Base-by-base conservation (phyloP, 805 yeast genomes). In the Candida loeiensis region DNA sequence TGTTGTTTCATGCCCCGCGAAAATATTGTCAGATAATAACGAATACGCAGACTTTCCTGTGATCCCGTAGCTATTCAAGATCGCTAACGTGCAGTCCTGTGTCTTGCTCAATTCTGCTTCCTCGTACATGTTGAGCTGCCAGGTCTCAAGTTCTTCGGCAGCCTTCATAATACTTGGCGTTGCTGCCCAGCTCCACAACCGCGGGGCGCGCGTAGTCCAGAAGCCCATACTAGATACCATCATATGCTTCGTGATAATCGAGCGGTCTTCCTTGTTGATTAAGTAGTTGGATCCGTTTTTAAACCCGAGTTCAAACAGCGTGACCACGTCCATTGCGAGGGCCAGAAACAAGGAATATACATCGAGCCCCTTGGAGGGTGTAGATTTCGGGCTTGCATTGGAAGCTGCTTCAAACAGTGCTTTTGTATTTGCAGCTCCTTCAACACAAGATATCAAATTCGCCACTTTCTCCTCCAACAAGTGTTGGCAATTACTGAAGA, bases 1-100 rank as follows among this genome's bases (percentile, higher is more conserved):
- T 8, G 58, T 81, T 4, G 90, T 82, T 52, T 82, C 84, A 53
- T 83, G 89, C 3, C 90, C 90, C 0, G 90, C 90, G 34, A 83
- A 81, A 27, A 82, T 69, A 54, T 82, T 86, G 51, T 82, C 90
- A 33, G 74, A 58, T 14, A 69, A 45, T 42, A 67, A 64, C 1
- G 71, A 58, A 48, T 66, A 68, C 2, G 73, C 73, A 34, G 54
- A 41, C 22, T 54, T 50, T 2, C 66, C 69, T 5, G 36, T 39
- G 21, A 59, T 45, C 1, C 71, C 71, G 37, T 51, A 52, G 36
- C 52, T 54, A 27, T 62, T 60, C 36, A 69, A 52, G 4, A 64
- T 50, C 41, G 64, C 65, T 27, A 69, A 51, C 2, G 71, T 64
- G 4, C 66, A 56, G 29, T 48, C 36, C 37, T 59, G 58, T 30